Evolutionary conservation across 768 basidiomycete species (phyloP).

Genomic region (Termitomyces sp.): DNA sequence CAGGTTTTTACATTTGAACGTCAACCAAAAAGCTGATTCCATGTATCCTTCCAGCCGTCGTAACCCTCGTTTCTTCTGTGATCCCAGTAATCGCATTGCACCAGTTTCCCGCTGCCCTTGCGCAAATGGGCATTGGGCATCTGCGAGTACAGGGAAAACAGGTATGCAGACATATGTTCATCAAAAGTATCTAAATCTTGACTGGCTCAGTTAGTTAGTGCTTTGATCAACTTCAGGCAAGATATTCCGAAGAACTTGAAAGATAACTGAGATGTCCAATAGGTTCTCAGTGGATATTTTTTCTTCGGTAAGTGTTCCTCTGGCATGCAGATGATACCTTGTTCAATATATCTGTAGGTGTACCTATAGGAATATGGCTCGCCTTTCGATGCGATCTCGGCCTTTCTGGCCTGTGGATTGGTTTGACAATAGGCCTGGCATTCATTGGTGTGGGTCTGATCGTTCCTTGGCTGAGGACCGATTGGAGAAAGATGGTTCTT

Average conservation of each 20-base stretch:
- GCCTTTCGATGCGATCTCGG: background rate
- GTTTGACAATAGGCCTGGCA: background rate
- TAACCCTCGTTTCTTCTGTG: slow-evolving; percentile 56
- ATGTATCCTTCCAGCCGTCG: slow-evolving; percentile 33
- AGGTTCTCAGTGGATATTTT: background rate
- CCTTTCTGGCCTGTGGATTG: background rate
- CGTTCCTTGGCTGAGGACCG: background rate
- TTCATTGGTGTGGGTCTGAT: background rate
- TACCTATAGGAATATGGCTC: slow-evolving; percentile 1
- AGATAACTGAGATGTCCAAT: background rate
- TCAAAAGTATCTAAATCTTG: background rate
- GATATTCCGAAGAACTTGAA: background rate
- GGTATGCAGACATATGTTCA: slow-evolving; percentile 22
- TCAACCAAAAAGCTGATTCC: background rate
- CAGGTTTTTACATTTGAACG: background rate
- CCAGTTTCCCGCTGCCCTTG: slow-evolving; percentile 66
- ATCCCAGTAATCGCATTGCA: slow-evolving; percentile 46
- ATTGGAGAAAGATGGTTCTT: background rate
- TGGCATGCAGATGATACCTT: background rate
- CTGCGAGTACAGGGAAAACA: slow-evolving; percentile 80
- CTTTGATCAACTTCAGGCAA: slow-evolving; percentile 69
- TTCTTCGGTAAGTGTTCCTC: background rate
- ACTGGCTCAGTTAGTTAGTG: slow-evolving; percentile 51
- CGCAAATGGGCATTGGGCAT: slow-evolving; percentile 64
- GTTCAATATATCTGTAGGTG: background rate